phyloP scores from a whole-genome alignment of 306 rosid species.

The Prunus persica region DNA sequence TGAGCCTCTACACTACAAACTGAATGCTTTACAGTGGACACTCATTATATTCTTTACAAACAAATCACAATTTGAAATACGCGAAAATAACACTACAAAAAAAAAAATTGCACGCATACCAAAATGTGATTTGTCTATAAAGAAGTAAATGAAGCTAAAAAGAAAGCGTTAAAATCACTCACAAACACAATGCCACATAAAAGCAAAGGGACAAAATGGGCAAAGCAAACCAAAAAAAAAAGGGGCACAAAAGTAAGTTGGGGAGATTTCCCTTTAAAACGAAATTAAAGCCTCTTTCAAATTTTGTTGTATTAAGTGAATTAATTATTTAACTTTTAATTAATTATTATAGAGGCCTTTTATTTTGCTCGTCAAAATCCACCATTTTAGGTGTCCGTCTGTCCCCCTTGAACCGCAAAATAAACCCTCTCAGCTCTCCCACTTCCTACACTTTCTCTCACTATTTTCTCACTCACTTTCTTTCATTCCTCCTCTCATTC shows the following conservation, averaged over 20 bases:
- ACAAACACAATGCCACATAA: background rate
- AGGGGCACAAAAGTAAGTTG: slow-evolving; percentile 41
- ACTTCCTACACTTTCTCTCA: slow-evolving; percentile 13
- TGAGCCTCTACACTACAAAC: no score
- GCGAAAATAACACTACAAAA: no score
- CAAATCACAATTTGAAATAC: no score
- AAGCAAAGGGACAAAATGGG: slow-evolving; percentile 10
- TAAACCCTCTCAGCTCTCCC: slow-evolving; percentile 40
- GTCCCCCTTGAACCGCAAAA: slow-evolving; percentile 71
- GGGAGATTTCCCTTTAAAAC: slow-evolving; percentile 25
- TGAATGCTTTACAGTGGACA: rapidly evolving
- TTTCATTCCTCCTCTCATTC: background rate
- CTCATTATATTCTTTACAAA: no score
- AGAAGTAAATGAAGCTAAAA: no score
- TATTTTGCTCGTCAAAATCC: slow-evolving; percentile 24
- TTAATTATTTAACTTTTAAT: background rate
- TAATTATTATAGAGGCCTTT: background rate
- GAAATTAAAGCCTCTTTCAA: slow-evolving; percentile 39
- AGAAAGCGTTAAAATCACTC: no score
- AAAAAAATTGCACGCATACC: no score
- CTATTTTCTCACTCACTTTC: slow-evolving; percentile 18
- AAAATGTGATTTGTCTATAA: no score
- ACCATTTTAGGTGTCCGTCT: slow-evolving; percentile 51
- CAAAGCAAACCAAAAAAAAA: background rate
- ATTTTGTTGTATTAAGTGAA: background rate